A percentile compares a stretch with the other conserved stretches of the same genome.
phyloP scores from a whole-genome alignment of 345 rosid species.

The Angophora floribunda region DNA sequence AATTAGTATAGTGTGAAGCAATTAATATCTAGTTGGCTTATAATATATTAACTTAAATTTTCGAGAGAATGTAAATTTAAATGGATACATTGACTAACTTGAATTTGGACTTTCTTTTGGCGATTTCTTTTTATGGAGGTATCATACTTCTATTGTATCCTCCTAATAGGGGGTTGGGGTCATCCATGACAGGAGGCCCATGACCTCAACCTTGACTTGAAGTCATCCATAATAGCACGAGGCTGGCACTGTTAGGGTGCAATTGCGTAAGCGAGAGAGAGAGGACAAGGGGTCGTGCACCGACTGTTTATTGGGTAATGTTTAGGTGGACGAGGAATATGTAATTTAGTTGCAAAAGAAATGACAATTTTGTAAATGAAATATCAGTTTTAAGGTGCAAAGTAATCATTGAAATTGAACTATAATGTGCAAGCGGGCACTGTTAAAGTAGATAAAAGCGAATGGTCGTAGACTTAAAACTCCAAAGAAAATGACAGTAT shows the following conservation, averaged over 20 bases:
- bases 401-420: too few species aligned
- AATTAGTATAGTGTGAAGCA: accelerated
- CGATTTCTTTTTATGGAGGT: accelerated
- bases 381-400: background rate
- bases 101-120: background rate
- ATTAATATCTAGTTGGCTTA: accelerated
- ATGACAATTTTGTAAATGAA: too few species aligned
- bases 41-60: too few species aligned
- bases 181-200: too few species aligned
- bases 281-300: background rate
- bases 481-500: too few species aligned
- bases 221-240: background rate
- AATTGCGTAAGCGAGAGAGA: too few species aligned
- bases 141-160: too few species aligned
- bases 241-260: accelerated
- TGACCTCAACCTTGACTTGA: too few species aligned
- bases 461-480: background rate
- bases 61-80: too few species aligned
- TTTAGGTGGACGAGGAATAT: background rate
- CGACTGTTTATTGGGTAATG: accelerated
- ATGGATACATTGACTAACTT: too few species aligned
- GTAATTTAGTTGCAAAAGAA: background rate
- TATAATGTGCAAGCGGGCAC: background rate
- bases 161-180: too few species aligned
- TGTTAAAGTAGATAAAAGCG: too few species aligned